Conservation (phyloP, 805 yeast genomes). For the Yarrowia sp. region DNA sequence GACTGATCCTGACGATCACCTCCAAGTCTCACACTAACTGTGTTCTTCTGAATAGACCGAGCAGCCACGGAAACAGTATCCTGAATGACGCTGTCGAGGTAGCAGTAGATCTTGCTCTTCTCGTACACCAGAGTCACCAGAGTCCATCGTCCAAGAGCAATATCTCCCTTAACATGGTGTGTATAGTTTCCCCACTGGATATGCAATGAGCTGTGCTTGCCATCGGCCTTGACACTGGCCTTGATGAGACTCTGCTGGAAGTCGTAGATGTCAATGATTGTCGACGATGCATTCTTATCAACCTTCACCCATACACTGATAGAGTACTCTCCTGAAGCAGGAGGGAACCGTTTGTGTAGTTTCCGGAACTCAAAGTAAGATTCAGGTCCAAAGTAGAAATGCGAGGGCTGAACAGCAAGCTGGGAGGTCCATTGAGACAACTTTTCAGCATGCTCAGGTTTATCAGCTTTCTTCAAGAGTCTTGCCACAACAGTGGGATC, state of each 20-base stretch:
- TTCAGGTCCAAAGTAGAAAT: slow-evolving; percentile 14
- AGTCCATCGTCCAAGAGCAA: slow-evolving; percentile 10
- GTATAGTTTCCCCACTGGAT: slow-evolving; percentile 34
- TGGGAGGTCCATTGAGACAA: slow-evolving; percentile 22
- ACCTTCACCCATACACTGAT: slow-evolving; percentile 24
- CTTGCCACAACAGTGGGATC: slow-evolving; percentile 23
- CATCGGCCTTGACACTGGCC: slow-evolving; percentile 15
- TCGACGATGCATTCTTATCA: neutral
- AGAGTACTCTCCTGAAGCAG: slow-evolving; percentile 34
- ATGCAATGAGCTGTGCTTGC: slow-evolving; percentile 14
- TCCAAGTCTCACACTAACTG: slow-evolving; percentile 15
- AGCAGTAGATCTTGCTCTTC: slow-evolving; percentile 28
- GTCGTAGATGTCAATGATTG: slow-evolving; percentile 34
- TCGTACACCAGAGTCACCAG: slow-evolving; percentile 30
- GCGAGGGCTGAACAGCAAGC: slow-evolving; percentile 12
- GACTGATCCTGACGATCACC: slow-evolving; percentile 20
- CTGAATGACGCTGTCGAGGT: slow-evolving; percentile 23
- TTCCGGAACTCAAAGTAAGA: slow-evolving; percentile 24
- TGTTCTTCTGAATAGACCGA: slow-evolving; percentile 9
- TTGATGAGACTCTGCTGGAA: slow-evolving; percentile 31
- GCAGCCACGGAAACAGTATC: slow-evolving; percentile 9
- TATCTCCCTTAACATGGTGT: slow-evolving; percentile 24
- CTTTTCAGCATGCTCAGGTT: slow-evolving; percentile 21
- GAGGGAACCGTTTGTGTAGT: slow-evolving; percentile 26
- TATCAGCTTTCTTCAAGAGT: slow-evolving; percentile 20